Conservation (phyloP, 164 flowering plant genomes). For the Protea cynaroides region DNA sequence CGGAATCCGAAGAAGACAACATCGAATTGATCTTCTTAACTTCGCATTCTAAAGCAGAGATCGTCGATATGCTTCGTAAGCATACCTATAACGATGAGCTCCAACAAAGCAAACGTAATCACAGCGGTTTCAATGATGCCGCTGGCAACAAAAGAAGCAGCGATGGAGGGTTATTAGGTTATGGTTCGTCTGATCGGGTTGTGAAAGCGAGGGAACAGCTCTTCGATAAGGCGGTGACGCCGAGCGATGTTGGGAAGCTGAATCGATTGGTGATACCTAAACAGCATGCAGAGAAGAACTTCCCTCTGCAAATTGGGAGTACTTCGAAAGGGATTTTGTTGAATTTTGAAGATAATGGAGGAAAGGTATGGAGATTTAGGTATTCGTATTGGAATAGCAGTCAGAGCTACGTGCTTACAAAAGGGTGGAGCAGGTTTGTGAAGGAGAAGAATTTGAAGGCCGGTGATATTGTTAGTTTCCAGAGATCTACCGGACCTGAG, state of each 20-base stretch:
- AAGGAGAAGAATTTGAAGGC: constrained; percentile 78
- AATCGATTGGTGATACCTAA: constrained; percentile 90
- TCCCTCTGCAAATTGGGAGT: constrained; percentile 48
- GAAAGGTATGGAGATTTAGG: constrained; percentile 86
- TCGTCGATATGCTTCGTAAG: constrained; percentile 88
- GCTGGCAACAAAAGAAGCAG: constrained; percentile 2
- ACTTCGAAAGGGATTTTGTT: constrained; percentile 50
- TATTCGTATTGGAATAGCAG: constrained; percentile 94
- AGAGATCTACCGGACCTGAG: constrained; percentile 44
- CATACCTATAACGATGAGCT: constrained; percentile 86
- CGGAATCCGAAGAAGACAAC: constrained; percentile 30
- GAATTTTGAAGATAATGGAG: constrained; percentile 61
- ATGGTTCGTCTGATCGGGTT: constrained; percentile 13
- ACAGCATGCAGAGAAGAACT: constrained; percentile 86
- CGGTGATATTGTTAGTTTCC: constrained; percentile 65
- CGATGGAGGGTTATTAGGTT: neutral
- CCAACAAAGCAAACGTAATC: constrained; percentile 52
- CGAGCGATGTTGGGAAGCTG: constrained; percentile 92
- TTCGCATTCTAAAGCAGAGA: constrained; percentile 76
- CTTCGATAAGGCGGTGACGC: constrained; percentile 86
- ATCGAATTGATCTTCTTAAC: constrained; percentile 46
- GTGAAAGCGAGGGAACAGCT: constrained; percentile 41
- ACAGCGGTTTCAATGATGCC: neutral
- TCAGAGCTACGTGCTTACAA: constrained; percentile 84
- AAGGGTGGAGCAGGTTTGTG: constrained; percentile 91